Percentiles rank a stretch among this genome's conserved stretches.
Evolutionary conservation across 331 rosid genomes (phyloP).

Genomic region (Acacia concinna): DNA sequence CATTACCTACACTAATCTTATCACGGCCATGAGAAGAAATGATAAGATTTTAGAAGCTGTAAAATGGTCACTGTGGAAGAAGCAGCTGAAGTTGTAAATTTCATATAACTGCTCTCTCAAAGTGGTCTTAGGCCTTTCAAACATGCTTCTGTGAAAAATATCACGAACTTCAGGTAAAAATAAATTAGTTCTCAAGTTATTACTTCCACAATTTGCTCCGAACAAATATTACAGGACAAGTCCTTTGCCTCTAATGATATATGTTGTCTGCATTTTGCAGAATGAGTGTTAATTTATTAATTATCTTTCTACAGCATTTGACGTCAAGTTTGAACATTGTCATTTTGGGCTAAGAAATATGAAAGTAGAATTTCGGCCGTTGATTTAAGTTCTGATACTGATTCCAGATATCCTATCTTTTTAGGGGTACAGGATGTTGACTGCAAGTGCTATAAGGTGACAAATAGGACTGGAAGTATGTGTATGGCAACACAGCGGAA

Average conservation of each 20-base stretch:
- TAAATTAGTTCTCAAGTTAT: neutral
- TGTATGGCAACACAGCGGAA: neutral
- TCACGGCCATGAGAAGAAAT: slow-evolving; percentile 64
- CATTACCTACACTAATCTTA: slow-evolving; percentile 68
- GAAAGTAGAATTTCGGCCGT: neutral
- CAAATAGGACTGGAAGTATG: neutral
- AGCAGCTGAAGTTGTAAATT: slow-evolving; percentile 69
- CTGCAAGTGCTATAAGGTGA: neutral
- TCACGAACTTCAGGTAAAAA: slow-evolving; percentile 13
- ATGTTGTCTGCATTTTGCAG: neutral
- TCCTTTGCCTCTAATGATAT: neutral
- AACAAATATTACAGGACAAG: neutral
- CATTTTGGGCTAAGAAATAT: neutral
- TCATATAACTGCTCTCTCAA: slow-evolving; percentile 16
- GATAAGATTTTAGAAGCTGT: slow-evolving; percentile 88
- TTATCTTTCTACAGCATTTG: neutral
- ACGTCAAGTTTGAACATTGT: neutral
- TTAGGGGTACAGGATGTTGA: slow-evolving; percentile 4
- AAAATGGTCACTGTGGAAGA: slow-evolving; percentile 97
- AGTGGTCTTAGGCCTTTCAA: slow-evolving; percentile 14
- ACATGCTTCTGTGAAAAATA: slow-evolving; percentile 14
- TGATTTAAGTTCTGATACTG: neutral
- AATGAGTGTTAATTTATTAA: slow-evolving; percentile 7
- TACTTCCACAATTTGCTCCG: neutral
- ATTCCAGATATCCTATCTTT: slow-evolving; percentile 12